These are phyloP conservation scores for Shiraia sp. DNA, from an alignment of 2,329 filamentous ascomycete genomes.

Conservation along the genomic window DNA sequence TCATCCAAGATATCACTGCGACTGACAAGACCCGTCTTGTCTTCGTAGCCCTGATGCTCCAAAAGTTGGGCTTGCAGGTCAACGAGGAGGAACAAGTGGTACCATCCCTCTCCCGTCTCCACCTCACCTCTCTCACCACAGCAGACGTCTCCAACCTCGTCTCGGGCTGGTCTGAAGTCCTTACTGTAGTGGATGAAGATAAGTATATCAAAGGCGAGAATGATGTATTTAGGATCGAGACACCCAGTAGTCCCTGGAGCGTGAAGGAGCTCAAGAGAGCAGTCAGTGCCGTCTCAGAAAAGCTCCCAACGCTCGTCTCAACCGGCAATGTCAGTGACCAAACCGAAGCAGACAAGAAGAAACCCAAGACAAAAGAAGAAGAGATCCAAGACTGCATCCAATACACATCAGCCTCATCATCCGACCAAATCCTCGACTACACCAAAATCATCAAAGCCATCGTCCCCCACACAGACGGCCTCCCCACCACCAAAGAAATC, in stretches of 20 bases:
- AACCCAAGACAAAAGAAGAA: constrained; percentile 30
- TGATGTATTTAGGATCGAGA: constrained; percentile 80
- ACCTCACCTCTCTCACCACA: constrained; percentile 73
- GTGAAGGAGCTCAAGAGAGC: constrained; percentile 38
- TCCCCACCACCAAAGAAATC: constrained; percentile 73
- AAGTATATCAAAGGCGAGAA: constrained; percentile 79
- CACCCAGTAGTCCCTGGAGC: constrained; percentile 56
- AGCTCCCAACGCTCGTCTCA: constrained; percentile 24
- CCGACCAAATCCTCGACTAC: constrained; percentile 73
- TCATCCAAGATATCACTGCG: constrained; percentile 68
- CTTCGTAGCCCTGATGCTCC: constrained; percentile 79
- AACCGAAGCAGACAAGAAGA: constrained; percentile 19
- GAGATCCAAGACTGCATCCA: constrained; percentile 32
- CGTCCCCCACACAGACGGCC: constrained; percentile 68
- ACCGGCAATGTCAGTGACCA: constrained; percentile 22
- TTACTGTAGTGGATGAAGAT: constrained; percentile 66
- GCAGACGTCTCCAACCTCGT: constrained; percentile 70
- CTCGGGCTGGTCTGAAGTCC: constrained; percentile 66
- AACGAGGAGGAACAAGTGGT: constrained; percentile 69
- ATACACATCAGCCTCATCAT: constrained; percentile 35
- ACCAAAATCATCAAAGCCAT: constrained; percentile 73
- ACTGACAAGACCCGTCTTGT: constrained; percentile 71
- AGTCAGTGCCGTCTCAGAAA: constrained; percentile 36
- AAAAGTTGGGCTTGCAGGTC: constrained; percentile 80
- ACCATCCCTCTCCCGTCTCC: constrained; percentile 79